These are phyloP conservation scores for Penicillium sp. DNA, from an alignment of 2,329 filamentous ascomycete species.

Conservation along the genomic window DNA sequence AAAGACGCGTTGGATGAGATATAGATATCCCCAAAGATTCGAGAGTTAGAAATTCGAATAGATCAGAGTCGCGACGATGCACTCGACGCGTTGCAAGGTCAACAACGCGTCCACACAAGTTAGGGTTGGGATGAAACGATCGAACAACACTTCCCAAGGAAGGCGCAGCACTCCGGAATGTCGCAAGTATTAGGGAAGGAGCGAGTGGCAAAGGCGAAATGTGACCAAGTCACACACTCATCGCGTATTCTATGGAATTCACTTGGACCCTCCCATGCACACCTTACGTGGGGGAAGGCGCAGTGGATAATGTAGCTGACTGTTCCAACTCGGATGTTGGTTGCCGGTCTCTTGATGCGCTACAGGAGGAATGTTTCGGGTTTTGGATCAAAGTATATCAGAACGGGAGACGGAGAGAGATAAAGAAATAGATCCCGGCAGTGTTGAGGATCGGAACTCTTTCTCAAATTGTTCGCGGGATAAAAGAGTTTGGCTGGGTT, in stretches of 20 bases:
- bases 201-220: slow-evolving; percentile 4
- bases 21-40: neutral
- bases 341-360: neutral
- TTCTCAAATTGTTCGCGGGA: neutral
- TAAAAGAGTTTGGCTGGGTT: neutral
- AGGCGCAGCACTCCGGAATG: slow-evolving; percentile 7
- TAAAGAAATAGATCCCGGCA: neutral
- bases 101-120: slow-evolving; percentile 1
- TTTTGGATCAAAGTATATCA: too few relatives aligned
- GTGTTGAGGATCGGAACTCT: neutral
- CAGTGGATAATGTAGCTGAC: neutral
- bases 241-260: slow-evolving; percentile 5
- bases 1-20: neutral
- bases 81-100: neutral
- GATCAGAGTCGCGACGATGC: neutral
- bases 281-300: neutral
- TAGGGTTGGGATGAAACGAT: neutral
- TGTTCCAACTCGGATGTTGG: slow-evolving; percentile 1
- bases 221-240: slow-evolving; percentile 8
- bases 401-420: too few relatives aligned
- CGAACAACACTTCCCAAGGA: neutral
- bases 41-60: neutral
- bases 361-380: slow-evolving; percentile 15
- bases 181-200: neutral
- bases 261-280: slow-evolving; percentile 1